Conservation (phyloP, 2,329 filamentous ascomycete genomes). For the Chrysosporium queenslandicum region DNA sequence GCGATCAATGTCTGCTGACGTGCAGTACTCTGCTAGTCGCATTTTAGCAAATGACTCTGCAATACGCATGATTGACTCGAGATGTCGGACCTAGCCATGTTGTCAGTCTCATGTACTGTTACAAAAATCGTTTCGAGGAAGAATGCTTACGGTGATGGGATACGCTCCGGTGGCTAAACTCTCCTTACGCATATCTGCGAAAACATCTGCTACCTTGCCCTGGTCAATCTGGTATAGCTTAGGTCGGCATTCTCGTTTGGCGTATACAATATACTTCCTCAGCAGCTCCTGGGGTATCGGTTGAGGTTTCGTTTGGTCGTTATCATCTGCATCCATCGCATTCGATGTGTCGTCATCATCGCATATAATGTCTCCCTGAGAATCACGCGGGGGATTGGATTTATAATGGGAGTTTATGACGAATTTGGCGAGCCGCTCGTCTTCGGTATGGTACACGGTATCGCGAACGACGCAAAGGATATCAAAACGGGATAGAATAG, state of each 20-base stretch:
- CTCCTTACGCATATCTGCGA: constrained; percentile 92
- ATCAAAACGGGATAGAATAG: constrained; percentile 95
- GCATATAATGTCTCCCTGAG: constrained; percentile 14
- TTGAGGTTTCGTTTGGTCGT: constrained; percentile 42
- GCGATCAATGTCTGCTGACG: constrained; percentile 80
- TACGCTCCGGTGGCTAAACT: constrained; percentile 90
- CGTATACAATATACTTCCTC: constrained; percentile 94
- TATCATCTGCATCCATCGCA: constrained; percentile 20
- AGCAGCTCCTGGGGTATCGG: constrained; percentile 85
- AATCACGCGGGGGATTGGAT: constrained; percentile 60
- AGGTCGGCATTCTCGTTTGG: constrained; percentile 75
- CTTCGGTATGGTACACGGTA: constrained; percentile 82
- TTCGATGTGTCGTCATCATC: constrained; percentile 44
- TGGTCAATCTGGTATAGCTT: constrained; percentile 97
- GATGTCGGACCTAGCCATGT: constrained; percentile 68
- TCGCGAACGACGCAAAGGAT: constrained; percentile 94
- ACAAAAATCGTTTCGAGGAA: constrained; percentile 17
- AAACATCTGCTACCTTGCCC: constrained; percentile 88
- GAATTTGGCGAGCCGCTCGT: constrained; percentile 86
- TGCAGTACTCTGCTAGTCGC: constrained; percentile 94
- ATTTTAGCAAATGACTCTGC: constrained; percentile 93
- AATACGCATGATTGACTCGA: constrained; percentile 96
- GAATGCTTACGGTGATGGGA: constrained; percentile 77
- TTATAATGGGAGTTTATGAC: constrained; percentile 90
- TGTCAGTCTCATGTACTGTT: neutral